phyloP scores from a whole-genome alignment of 495 filamentous ascomycete species.

The Acidomyces sp. region DNA sequence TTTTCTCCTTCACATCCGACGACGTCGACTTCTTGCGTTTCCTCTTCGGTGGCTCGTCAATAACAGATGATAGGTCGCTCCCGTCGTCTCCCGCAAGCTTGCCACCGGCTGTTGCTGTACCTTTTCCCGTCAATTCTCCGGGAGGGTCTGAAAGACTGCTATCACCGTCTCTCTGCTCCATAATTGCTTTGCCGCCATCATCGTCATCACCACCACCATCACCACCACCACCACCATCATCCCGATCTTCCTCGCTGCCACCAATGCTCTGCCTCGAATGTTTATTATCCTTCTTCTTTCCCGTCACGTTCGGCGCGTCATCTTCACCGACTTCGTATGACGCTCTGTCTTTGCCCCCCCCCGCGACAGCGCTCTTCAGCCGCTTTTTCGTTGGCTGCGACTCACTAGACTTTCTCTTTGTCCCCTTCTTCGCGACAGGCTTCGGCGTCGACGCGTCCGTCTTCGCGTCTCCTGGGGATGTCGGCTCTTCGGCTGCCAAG shows the following conservation, averaged over 20 bases:
- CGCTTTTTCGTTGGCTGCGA: constrained; percentile 4
- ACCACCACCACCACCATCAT: background rate
- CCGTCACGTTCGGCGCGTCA: constrained; percentile 5
- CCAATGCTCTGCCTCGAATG: too few relatives aligned
- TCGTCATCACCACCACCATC: background rate
- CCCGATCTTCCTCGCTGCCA: background rate
- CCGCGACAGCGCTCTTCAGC: background rate
- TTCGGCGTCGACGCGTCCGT: constrained; percentile 2
- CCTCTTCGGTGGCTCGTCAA: constrained; percentile 55
- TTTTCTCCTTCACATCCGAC: constrained; percentile 17
- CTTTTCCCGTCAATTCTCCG: constrained; percentile 8
- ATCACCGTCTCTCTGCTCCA: constrained; percentile 17
- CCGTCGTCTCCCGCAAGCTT: constrained; percentile 31
- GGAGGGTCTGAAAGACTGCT: constrained; percentile 10
- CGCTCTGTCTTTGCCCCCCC: background rate
- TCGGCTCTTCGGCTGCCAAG: constrained; percentile 36
- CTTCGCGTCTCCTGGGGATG: background rate
- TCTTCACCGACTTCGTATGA: constrained; percentile 3
- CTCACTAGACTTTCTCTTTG: constrained; percentile 21
- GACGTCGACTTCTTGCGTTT: constrained; percentile 33
- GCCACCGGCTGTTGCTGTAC: constrained; percentile 16
- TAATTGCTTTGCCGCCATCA: constrained; percentile 2
- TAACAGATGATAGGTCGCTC: constrained; percentile 66
- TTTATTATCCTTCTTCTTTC: too few relatives aligned
- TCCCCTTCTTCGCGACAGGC: constrained; percentile 27